These are phyloP conservation scores for bread wheat (Triticum aestivum) DNA, from an alignment of 176 grass and related monocot genomes.

Conservation along the genomic window IWGSC_CS_RefSeq_v2.1 NC_057801.1:640114972-640115471, in stretches of 20 bases:
- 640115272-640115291: not conserved
- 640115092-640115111: not conserved
- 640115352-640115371: not conserved
- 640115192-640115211: constrained; percentile 22
- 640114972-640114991: not conserved
- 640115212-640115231: not conserved
- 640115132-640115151: not conserved
- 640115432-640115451: not conserved
- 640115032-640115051: not conserved
- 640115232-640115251: not conserved
- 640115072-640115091: not conserved
- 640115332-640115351: not conserved
- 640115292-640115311: not conserved
- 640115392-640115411: not conserved
- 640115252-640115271: constrained; percentile 13
- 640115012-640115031: not conserved
- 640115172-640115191: constrained; percentile 22
- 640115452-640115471: not conserved
- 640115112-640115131: constrained; percentile 7
- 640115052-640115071: not conserved
- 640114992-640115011: constrained; percentile 3
- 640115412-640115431: not conserved
- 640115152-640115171: constrained; percentile 39
- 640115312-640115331: not conserved
- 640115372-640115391: not conserved